Base-by-base conservation (phyloP, 108 stramenopile species). In the Cyclotella baltica region DNA sequence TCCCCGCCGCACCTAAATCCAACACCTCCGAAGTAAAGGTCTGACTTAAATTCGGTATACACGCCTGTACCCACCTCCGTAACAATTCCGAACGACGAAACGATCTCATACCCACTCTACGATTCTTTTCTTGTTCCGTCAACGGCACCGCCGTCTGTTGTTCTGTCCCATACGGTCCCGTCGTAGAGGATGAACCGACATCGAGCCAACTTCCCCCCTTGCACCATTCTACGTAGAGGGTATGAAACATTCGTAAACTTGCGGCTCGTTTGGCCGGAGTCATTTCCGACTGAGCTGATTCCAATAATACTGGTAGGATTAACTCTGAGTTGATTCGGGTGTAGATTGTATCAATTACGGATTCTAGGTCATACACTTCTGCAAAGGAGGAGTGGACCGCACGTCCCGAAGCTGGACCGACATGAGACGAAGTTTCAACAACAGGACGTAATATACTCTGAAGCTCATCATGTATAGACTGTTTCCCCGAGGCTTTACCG, bases 191-290 rank as follows among this genome's bases (percentile, higher is more conserved):
- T 2, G 75, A 71, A 57, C 46, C 40, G 25, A 51, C 70, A 70
- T 96, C 92, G 53, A 93, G 69, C 78, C 86, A 96, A 72, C 90
- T 91, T 3, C 92, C 95, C 30, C 86, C 76, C 66, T 83, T 91
- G 22, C 84, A 75, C 67, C 83, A 89, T 70, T 93, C 95, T 34
- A 73, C 86, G 64, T 76, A 90, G 36, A 96, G 72, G 16, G 67
- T 64, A 50, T 88, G 88, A 72, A 96, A 96, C 51, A 93, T 84
- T 35, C 87, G 86, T 28, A 96, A 72, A 64, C 81, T 70, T 10
- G 89, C 91, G 5, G 81, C 85, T 22, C 92, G 88, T 61, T 91
- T 93, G 27, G 91, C 86, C 8, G 92, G 85, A 23, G 83, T 85
- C 20, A 78, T 76, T 62, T 96, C 95, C 18, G 86, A 85, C 62